phyloP scores from a whole-genome alignment of 1,139 yeast genomes.

The Nakaseomyces kungkrabaensis region DNA sequence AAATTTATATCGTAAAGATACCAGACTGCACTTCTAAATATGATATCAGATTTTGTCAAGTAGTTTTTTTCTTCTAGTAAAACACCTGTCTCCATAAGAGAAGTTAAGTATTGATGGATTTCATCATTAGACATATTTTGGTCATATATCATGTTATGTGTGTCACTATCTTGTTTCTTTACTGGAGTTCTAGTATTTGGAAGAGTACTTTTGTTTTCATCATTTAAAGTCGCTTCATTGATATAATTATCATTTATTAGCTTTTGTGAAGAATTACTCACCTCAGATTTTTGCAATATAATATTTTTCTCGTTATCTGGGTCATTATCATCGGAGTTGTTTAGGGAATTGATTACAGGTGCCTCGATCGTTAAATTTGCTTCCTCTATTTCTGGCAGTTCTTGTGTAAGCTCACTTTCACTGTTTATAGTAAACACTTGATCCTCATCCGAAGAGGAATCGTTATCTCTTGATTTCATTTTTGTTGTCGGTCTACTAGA shows the following conservation, averaged over 20 bases:
- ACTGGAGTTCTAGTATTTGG: no score
- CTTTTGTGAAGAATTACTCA: no score
- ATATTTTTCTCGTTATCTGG: no score
- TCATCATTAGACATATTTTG: background rate
- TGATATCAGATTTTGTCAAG: conserved; percentile 22
- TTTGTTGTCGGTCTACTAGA: conserved; percentile 8
- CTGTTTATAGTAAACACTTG: conserved; percentile 12
- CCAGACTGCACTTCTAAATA: conserved; percentile 30
- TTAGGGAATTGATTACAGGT: background rate
- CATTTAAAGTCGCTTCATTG: conserved; percentile 6
- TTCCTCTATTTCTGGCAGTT: conserved; percentile 25
- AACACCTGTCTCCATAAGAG: background rate
- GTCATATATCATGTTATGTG: no score
- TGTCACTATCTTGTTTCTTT: no score
- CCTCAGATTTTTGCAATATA: no score
- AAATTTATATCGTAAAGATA: conserved; percentile 27
- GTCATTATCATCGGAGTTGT: background rate
- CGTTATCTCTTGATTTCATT: background rate
- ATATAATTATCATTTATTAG: background rate
- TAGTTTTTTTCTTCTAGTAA: conserved; percentile 10
- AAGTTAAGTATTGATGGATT: background rate
- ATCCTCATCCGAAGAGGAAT: conserved; percentile 1
- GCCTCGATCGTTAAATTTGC: conserved; percentile 5
- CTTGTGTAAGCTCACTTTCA: conserved; percentile 26
- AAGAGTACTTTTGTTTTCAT: conserved; percentile 3